These are phyloP conservation scores for Amanita pallidorosea DNA, from an alignment of 768 basidiomycete genomes.

Conservation along the genomic window DNA sequence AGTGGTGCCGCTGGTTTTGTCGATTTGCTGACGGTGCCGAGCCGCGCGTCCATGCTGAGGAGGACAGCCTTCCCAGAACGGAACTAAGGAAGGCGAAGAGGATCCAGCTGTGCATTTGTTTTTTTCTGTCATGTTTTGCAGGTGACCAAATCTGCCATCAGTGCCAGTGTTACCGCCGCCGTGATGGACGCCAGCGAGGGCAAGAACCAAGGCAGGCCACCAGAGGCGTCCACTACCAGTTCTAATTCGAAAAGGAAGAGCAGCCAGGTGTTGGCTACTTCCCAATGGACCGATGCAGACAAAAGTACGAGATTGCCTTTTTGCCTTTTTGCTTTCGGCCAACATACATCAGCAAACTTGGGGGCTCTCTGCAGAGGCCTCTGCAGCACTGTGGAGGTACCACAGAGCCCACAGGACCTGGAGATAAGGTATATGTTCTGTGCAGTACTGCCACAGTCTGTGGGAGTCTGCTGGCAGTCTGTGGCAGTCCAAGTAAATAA, in stretches of 20 bases:
- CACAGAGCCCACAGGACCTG: no score
- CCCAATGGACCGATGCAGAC: constrained; percentile 59
- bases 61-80: constrained; percentile 9
- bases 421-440: no score
- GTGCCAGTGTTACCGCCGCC: no score
- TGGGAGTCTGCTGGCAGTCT: no score
- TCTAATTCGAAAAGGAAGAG: constrained; percentile 8
- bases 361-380: no score
- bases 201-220: neutral
- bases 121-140: neutral
- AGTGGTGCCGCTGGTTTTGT: constrained; percentile 11
- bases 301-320: constrained; percentile 43
- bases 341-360: no score
- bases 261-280: constrained; percentile 16
- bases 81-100: constrained; percentile 15
- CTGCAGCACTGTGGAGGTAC: no score
- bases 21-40: constrained; percentile 24
- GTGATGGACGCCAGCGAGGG: constrained; percentile 7
- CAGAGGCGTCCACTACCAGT: no score
- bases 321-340: neutral
- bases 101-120: constrained; percentile 8
- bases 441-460: no score
- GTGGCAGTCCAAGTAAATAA: no score
- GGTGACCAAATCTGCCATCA: constrained; percentile 30
- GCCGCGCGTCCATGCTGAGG: constrained; percentile 18